phyloP scores from a whole-genome alignment of 495 filamentous ascomycete species.

The Astrocystis sublimbata region DNA sequence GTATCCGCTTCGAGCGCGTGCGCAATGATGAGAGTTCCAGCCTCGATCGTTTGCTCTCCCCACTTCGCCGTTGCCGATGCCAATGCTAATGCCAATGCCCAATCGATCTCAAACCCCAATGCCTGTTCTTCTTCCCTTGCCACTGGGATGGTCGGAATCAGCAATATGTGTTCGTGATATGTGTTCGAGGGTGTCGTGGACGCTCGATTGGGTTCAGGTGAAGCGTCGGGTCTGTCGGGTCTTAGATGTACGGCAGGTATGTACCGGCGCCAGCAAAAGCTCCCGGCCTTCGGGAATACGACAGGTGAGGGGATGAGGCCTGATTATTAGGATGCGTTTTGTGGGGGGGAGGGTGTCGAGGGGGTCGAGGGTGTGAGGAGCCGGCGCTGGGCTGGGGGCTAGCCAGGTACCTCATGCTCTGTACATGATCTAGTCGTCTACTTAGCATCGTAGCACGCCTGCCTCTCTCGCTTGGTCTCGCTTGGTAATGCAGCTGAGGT shows the following conservation, averaged over 20 bases:
- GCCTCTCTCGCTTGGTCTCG: too few species aligned
- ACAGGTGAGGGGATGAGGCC: constrained; percentile 19
- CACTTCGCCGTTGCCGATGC: not conserved
- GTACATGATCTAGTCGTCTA: too few species aligned
- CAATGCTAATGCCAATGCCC: not conserved
- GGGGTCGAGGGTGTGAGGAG: too few species aligned
- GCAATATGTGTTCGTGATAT: not conserved
- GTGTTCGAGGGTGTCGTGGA: constrained; percentile 2
- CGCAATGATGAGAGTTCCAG: not conserved
- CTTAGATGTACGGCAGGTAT: not conserved
- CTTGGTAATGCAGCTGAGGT: too few species aligned
- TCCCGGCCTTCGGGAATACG: constrained; percentile 21
- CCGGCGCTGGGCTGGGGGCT: not conserved
- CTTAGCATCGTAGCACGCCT: too few species aligned
- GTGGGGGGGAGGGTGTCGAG: not conserved
- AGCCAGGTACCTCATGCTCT: not conserved
- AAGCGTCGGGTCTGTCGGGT: not conserved
- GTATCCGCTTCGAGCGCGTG: not conserved
- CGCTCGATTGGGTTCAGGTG: not conserved
- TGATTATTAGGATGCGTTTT: constrained; percentile 13
- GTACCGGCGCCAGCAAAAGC: constrained; percentile 18
- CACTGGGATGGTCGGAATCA: not conserved
- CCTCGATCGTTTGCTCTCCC: not conserved
- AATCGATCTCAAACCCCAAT: not conserved
- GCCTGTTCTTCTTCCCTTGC: constrained; percentile 1